phyloP scores from a whole-genome alignment of 164 flowering plant genomes.

The Annona squamosa region DNA sequence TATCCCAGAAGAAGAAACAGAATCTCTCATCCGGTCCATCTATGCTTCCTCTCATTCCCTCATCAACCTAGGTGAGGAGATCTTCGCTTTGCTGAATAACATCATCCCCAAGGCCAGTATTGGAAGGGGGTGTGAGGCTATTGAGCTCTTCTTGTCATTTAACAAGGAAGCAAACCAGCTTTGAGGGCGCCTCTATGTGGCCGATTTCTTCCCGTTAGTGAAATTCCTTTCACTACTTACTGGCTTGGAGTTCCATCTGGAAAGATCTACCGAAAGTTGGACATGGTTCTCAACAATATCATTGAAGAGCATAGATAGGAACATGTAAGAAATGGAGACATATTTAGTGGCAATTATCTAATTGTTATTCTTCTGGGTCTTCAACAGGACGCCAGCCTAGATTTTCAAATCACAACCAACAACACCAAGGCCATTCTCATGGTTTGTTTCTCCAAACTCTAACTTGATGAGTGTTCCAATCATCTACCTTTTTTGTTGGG shows the following conservation, averaged over 20 bases:
- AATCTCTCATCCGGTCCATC: constrained; percentile 8
- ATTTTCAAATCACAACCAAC: too few relatives aligned
- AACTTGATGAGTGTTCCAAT: too few relatives aligned
- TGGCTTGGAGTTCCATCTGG: constrained; percentile 1
- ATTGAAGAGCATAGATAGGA: not conserved
- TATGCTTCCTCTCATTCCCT: not conserved
- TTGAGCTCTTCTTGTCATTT: constrained; percentile 11
- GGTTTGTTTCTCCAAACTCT: too few relatives aligned
- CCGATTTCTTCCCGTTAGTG: constrained; percentile 8
- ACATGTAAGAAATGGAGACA: too few relatives aligned
- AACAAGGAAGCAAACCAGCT: constrained; percentile 4
- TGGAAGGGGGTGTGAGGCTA: constrained; percentile 18
- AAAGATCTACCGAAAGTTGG: constrained; percentile 1
- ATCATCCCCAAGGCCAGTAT: constrained; percentile 20
- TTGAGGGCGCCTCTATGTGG: constrained; percentile 6
- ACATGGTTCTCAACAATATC: constrained; percentile 1
- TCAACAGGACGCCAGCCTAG: too few relatives aligned
- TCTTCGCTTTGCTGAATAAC: constrained; percentile 10
- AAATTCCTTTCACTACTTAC: not conserved
- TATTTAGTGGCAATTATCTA: too few relatives aligned
- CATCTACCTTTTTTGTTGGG: too few relatives aligned
- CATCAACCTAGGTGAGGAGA: constrained; percentile 14
- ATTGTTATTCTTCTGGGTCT: too few relatives aligned
- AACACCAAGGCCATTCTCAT: too few relatives aligned
- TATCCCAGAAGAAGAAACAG: constrained; percentile 28